phyloP scores from a whole-genome alignment of 2,329 filamentous ascomycete species.

The Diaporthe citriasiana region DNA sequence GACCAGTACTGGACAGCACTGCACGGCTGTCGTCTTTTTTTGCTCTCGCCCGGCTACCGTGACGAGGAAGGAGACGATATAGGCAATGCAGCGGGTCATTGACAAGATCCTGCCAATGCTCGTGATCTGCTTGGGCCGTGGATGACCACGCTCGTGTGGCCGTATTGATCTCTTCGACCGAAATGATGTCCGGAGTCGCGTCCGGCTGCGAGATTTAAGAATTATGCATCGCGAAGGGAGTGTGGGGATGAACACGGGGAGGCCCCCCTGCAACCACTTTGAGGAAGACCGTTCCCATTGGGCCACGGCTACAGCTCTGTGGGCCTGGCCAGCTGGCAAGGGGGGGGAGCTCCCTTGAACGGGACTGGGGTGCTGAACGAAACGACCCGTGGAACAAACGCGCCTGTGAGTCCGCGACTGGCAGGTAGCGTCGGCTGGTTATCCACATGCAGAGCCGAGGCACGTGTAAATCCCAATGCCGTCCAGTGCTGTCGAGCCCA shows the following conservation, averaged over 20 bases:
- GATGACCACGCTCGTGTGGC: constrained; percentile 23
- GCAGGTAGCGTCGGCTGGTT: constrained; percentile 7
- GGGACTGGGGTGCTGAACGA: not conserved
- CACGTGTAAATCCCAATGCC: constrained; percentile 31
- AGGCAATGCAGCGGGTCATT: not conserved
- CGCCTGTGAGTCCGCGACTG: constrained; percentile 23
- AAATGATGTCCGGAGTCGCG: constrained; percentile 31
- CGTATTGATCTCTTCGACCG: constrained; percentile 23
- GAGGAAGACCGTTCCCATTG: not conserved
- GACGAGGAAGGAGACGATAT: not conserved
- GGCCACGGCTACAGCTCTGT: not conserved
- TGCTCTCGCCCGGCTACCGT: not conserved
- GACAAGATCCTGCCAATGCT: constrained; percentile 17
- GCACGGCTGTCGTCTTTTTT: not conserved
- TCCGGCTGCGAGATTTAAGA: constrained; percentile 33
- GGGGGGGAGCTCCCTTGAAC: constrained; percentile 20
- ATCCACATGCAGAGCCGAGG: constrained; percentile 39
- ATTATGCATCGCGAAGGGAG: constrained; percentile 22
- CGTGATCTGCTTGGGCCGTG: constrained; percentile 27
- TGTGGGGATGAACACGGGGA: constrained; percentile 27
- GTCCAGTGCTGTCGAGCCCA: not conserved
- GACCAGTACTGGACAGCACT: not conserved
- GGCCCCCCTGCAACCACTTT: constrained; percentile 30
- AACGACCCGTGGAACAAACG: constrained; percentile 14
- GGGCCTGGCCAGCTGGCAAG: not conserved